Base-by-base conservation (phyloP, 2,329 filamentous ascomycete genomes). In the Pseudogymnoascus sp. region DNA sequence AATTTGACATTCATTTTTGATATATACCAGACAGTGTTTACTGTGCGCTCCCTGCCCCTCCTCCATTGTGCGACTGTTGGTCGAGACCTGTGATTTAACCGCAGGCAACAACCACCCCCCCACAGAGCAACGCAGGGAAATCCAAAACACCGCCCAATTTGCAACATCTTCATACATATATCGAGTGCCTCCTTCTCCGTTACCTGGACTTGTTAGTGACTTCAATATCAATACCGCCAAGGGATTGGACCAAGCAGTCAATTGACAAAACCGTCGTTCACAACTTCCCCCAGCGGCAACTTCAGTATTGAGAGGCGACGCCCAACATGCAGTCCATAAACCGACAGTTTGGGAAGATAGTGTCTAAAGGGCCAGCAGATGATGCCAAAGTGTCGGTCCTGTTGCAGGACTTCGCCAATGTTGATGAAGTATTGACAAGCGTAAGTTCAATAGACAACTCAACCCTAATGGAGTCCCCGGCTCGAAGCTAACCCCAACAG, bases 341-440 rank as follows among this genome's bases (percentile, higher is more conserved):
- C 71, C 80, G 89, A 65, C 84, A 87, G 70, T 87, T 92, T 67
- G 89, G 88, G 64, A 86, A 83, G 74, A 83, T 92, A 71, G 81
- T 85, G 75, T 84, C 83, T 70, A 82, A 78, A 68, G 75, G 85
- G 64, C 84, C 86, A 24, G 88, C 87, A 62, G 88, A 94, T 73
- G 87, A 90, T 71, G 86, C 86, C 66, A 87, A 90, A 70, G 85
- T 93, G 50, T 85, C 86, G 9, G 81, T 87, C 47, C 78, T 94
- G 60, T 77, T 95, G 62, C 86, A 84, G 68, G 90, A 94, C 70
- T 94, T 92, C 71, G 87, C 91, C 67, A 86, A 92, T 73, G 88
- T 87, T 26, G 88, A 94, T 72, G 83, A 83, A 66, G 82, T 92
- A 71, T 79, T 94, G 65, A 81, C 83, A 66, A 86, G 85, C 79